Evolutionary conservation across 2,329 filamentous ascomycete genomes (phyloP).

Genomic region (Colletotrichum euphorbiae): DNA sequence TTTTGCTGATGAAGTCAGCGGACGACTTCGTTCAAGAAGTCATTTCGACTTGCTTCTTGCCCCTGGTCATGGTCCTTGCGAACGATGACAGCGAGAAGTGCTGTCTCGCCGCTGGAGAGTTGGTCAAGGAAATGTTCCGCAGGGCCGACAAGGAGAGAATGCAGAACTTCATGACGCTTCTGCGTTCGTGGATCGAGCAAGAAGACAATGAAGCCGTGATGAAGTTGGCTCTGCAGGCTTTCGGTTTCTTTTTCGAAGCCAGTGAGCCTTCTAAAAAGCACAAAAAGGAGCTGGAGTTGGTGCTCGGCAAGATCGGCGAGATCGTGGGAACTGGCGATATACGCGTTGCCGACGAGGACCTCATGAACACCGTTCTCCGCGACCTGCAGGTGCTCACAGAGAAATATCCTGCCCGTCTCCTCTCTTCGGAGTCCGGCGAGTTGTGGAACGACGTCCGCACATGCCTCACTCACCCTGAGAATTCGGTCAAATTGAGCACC

Average conservation of each 20-base stretch:
- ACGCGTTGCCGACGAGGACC: constrained; percentile 72
- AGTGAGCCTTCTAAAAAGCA: constrained; percentile 69
- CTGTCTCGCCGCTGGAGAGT: constrained; percentile 80
- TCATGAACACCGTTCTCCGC: constrained; percentile 79
- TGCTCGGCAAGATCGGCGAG: constrained; percentile 66
- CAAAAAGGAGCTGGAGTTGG: constrained; percentile 74
- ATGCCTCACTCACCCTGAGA: constrained; percentile 78
- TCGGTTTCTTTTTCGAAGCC: constrained; percentile 84
- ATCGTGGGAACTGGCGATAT: constrained; percentile 67
- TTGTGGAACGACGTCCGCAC: constrained; percentile 78
- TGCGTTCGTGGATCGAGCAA: constrained; percentile 82
- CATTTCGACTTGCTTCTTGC: constrained; percentile 83
- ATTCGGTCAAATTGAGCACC: constrained; percentile 80
- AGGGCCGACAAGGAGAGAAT: constrained; percentile 79
- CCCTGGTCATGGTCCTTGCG: constrained; percentile 84
- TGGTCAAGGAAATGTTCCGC: constrained; percentile 85
- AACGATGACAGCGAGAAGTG: constrained; percentile 93
- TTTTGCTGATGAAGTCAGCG: constrained; percentile 86
- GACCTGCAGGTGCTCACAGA: constrained; percentile 76
- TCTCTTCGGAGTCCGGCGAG: constrained; percentile 69
- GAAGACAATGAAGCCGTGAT: constrained; percentile 77
- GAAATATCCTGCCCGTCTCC: constrained; percentile 71
- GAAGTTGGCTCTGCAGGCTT: constrained; percentile 82
- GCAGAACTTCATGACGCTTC: constrained; percentile 75
- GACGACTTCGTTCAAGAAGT: constrained; percentile 87